A percentile compares a stretch with the other conserved stretches of the same genome.
phyloP scores from a whole-genome alignment of 2,329 filamentous ascomycete species.

The Pseudogymnoascus sp. region DNA sequence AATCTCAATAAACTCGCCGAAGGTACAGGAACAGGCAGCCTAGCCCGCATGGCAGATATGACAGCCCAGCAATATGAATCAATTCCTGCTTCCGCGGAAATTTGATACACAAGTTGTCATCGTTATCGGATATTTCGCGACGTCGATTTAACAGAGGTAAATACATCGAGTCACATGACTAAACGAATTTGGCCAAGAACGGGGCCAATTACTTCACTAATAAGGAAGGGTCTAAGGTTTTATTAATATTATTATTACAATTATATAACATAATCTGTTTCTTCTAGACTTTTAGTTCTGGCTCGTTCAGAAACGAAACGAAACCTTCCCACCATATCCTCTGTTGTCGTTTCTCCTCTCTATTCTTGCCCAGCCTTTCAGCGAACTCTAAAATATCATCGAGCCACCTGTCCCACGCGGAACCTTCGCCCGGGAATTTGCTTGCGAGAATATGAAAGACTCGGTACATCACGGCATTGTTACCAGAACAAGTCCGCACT shows the following conservation, averaged over 20 bases:
- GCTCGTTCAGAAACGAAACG: not conserved
- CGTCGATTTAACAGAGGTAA: not conserved
- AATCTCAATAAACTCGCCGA: slow-evolving; percentile 59
- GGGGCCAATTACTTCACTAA: not conserved
- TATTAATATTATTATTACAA: not conserved
- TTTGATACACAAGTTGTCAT: not conserved
- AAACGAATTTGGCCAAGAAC: not conserved
- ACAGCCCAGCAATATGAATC: not conserved
- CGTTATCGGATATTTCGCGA: slow-evolving; percentile 2
- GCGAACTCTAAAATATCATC: slow-evolving; percentile 2
- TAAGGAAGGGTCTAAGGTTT: not conserved
- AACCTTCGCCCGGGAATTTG: not conserved
- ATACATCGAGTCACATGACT: not conserved
- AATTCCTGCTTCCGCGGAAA: slow-evolving; percentile 2
- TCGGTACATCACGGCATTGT: not conserved
- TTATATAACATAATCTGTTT: not conserved
- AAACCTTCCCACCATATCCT: slow-evolving; percentile 1
- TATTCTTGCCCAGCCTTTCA: not conserved
- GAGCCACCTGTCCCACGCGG: not conserved
- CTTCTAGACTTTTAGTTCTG: not conserved
- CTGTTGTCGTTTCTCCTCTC: not conserved
- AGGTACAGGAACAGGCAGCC: slow-evolving; percentile 31
- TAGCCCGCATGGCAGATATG: slow-evolving; percentile 23
- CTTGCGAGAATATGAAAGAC: not conserved
- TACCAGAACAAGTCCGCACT: not conserved